phyloP scores from a whole-genome alignment of 495 filamentous ascomycete genomes.

The Lophiostoma macrostomum region DNA sequence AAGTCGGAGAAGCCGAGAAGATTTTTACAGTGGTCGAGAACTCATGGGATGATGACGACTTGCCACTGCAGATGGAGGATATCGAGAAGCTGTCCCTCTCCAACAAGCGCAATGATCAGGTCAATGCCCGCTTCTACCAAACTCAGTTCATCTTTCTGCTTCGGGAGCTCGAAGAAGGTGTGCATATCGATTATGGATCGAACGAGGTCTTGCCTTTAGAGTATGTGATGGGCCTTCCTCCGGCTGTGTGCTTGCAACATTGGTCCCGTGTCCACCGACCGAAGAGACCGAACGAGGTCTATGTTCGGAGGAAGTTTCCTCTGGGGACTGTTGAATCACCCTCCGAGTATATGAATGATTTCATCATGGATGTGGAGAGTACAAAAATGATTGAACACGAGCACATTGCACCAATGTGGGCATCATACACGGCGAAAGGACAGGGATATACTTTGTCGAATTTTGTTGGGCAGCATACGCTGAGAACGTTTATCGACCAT shows the following conservation, averaged over 20 bases:
- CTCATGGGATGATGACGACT: conserved; percentile 83
- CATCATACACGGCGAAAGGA: conserved; percentile 72
- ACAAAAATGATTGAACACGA: conserved; percentile 66
- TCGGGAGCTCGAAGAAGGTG: conserved; percentile 64
- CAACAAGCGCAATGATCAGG: conserved; percentile 54
- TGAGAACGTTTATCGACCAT: conserved; percentile 73
- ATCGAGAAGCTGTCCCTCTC: conserved; percentile 66
- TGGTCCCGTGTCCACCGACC: conserved; percentile 69
- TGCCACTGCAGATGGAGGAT: conserved; percentile 72
- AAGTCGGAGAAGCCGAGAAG: conserved; percentile 75
- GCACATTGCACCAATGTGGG: conserved; percentile 77
- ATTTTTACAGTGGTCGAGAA: conserved; percentile 85
- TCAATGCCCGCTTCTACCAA: conserved; percentile 73
- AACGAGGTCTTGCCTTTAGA: conserved; percentile 81
- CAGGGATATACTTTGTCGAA: conserved; percentile 74
- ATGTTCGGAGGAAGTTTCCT: conserved; percentile 68
- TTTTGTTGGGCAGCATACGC: conserved; percentile 68
- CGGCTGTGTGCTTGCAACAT: conserved; percentile 47
- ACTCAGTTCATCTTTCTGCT: conserved; percentile 81
- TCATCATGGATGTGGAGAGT: conserved; percentile 63
- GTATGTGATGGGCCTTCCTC: conserved; percentile 56
- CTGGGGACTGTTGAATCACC: conserved; percentile 50
- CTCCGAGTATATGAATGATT: conserved; percentile 58
- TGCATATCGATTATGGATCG: conserved; percentile 68
- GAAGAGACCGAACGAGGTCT: conserved; percentile 55